Conservation (phyloP, 139 green algal genomes). For the Volvox africanus region DNA sequence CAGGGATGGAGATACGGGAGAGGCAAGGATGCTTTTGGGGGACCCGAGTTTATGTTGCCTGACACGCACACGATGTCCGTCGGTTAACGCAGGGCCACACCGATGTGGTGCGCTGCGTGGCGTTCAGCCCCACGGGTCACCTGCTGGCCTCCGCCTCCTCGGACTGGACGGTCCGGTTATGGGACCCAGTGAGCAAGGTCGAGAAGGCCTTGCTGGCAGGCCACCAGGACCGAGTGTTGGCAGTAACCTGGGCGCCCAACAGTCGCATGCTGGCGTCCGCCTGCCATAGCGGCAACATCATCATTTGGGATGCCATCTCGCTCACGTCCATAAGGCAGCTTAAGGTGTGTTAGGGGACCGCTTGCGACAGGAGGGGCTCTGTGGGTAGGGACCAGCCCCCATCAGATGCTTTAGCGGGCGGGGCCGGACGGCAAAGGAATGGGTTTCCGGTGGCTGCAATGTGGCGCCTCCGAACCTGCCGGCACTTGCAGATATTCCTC, state of each 20-base stretch:
- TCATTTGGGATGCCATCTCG: slow-evolving; percentile 47
- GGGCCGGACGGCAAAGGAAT: no score
- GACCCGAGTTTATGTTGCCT: no score
- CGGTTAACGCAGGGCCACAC: slow-evolving; percentile 34
- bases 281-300: slow-evolving; percentile 42
- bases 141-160: slow-evolving; percentile 41
- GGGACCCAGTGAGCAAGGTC: slow-evolving; percentile 29
- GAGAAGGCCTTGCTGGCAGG: slow-evolving; percentile 27
- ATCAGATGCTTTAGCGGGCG: no score
- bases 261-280: slow-evolving; percentile 34
- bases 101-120: slow-evolving; percentile 38
- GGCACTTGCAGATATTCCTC: no score
- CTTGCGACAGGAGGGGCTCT: background rate
- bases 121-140: slow-evolving; percentile 45
- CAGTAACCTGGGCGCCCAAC: slow-evolving; percentile 36
- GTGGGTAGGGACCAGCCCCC: no score
- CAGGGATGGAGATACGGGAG: no score
- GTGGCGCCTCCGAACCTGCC: no score
- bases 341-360: background rate
- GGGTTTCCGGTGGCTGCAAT: no score
- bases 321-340: background rate
- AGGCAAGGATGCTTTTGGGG: no score
- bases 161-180: slow-evolving; percentile 50
- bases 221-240: slow-evolving; percentile 49
- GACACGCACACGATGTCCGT: no score